These are phyloP conservation scores for Asterochloris erici DNA, from an alignment of 139 green algal species.

Conservation along the genomic window DNA sequence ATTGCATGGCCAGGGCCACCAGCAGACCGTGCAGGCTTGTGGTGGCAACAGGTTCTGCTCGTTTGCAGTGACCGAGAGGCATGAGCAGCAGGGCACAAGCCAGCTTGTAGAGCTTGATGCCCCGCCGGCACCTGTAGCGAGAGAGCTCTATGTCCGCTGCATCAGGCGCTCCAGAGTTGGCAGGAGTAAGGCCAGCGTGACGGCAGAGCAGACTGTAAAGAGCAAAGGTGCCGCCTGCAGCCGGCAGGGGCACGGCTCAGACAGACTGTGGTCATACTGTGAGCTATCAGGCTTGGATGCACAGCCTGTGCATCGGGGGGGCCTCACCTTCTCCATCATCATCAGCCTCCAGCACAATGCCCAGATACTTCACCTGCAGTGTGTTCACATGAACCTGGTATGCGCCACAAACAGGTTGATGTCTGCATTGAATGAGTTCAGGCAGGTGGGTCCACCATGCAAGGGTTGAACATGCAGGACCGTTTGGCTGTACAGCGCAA, in stretches of 20 bases:
- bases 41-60: too few relatives aligned
- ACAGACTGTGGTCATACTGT: neutral
- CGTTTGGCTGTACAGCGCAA: too few relatives aligned
- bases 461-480: too few relatives aligned
- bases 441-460: too few relatives aligned
- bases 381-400: too few relatives aligned
- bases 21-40: too few relatives aligned
- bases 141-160: neutral
- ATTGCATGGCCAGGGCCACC: too few relatives aligned
- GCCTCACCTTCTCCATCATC: slow-evolving; percentile 65
- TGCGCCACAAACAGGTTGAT: too few relatives aligned
- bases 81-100: too few relatives aligned
- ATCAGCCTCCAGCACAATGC: slow-evolving; percentile 59
- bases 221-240: slow-evolving; percentile 71
- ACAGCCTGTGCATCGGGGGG: neutral
- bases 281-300: neutral
- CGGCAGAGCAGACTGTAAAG: slow-evolving; percentile 61
- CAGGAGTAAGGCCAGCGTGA: slow-evolving; percentile 1
- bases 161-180: neutral
- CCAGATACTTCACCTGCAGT: neutral
- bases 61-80: too few relatives aligned
- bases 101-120: neutral
- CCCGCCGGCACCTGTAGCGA: slow-evolving; percentile 1
- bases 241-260: neutral
- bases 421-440: too few relatives aligned